phyloP scores from a whole-genome alignment of 768 basidiomycete species.

The Suillus alpinus region DNA sequence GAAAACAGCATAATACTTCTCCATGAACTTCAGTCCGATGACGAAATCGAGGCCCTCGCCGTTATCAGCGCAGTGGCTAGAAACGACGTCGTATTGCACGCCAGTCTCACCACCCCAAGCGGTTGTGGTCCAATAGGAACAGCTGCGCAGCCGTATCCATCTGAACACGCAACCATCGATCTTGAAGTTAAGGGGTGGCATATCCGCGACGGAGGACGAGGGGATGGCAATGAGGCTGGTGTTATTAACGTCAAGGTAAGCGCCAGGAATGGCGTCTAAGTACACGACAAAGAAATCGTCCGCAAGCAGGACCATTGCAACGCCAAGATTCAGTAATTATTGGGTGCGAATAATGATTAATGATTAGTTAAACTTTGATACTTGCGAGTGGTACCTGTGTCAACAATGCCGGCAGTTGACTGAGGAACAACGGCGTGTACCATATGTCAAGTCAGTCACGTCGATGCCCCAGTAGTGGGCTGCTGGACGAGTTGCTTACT shows the following conservation, averaged over 20 bases:
- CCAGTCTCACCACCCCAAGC: constrained; percentile 11
- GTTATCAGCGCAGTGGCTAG: constrained; percentile 2
- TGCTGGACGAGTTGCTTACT: too few relatives aligned
- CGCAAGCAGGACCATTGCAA: constrained; percentile 24
- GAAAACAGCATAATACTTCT: constrained; percentile 15
- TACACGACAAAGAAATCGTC: constrained; percentile 16
- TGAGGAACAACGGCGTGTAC: constrained; percentile 11
- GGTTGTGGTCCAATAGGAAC: constrained; percentile 15
- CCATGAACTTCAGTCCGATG: constrained; percentile 18
- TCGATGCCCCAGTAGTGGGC: too few relatives aligned
- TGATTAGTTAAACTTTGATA: too few relatives aligned
- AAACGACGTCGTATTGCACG: constrained; percentile 13
- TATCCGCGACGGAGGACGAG: constrained; percentile 9
- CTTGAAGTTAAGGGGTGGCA: constrained; percentile 15
- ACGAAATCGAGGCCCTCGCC: constrained; percentile 12
- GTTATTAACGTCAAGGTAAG: neutral
- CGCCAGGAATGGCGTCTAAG: constrained; percentile 13
- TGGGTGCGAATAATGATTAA: too few relatives aligned
- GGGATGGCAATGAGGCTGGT: constrained; percentile 18
- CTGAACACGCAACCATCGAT: constrained; percentile 9
- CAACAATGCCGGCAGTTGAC: constrained; percentile 26
- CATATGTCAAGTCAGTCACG: constrained; percentile 6
- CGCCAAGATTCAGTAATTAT: too few relatives aligned
- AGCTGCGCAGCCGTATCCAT: constrained; percentile 22
- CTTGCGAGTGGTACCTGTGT: constrained; percentile 27